Base-by-base conservation (phyloP, 495 filamentous ascomycete genomes). In the Xanthoparmelia taractica region DNA sequence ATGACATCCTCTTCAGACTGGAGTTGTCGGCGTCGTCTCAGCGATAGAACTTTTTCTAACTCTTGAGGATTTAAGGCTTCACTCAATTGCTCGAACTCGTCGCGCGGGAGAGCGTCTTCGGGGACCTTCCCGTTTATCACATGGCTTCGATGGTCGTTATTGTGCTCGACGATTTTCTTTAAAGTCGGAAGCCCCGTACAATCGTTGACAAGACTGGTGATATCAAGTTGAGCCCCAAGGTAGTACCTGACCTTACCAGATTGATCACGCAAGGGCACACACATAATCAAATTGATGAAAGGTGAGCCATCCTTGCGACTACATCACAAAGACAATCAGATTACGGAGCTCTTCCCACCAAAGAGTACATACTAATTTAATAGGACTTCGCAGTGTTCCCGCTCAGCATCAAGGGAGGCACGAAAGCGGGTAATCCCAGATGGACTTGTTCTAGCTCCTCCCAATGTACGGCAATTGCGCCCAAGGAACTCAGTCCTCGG, bases 241-340 rank as follows among this genome's bases (percentile, higher is more conserved):
- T 83, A 82, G 65, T 85, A 87, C 41, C 83, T 78, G 6, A 86
- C 77, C 20, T 72, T 74, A n/a, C 84, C 83, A 63, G 79, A 76
- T 66, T 82, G 83, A 71, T 87, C 84, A 68, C 78, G 80, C 17
- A 87, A 75, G 8, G 84, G 84, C 10, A 84, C 81, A 61, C 80
- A 80, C 78, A 85, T 82, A 27, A 87, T 76, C 8, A 87, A 76
- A 59, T 87, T 87, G 74, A 86, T 79, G 68, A 87, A 87, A 2
- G 84, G 85, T 18, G 79, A 83, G 12, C 84, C 84, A 66, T 86
- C 83, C 56, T 82, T 75, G 31, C 81, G 78, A 67, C 80, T 84
- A 59, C 29, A 23, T 7, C 50, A 38, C 41, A 61, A 57, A n/a
- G 38, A 38, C 23, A 34, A 58, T 33, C 43, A 58, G 65, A 41